A percentile compares a stretch with the other conserved stretches of the same genome.
Evolutionary conservation across 2,329 filamentous ascomycete genomes (phyloP).

Genomic region (Hymenoscyphus scutula): DNA sequence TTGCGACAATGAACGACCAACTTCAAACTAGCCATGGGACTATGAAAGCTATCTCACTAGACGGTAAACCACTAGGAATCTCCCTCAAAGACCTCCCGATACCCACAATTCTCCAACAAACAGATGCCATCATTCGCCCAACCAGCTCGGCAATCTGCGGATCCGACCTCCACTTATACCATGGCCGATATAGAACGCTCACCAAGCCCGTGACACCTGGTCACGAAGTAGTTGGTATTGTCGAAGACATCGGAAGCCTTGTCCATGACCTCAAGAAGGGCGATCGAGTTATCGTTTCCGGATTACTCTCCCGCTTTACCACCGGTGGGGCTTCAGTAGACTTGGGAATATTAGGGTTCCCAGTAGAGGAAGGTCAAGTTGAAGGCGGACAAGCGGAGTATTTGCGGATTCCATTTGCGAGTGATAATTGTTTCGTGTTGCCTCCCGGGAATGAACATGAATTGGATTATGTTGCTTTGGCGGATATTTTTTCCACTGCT

Average conservation of each 20-base stretch:
- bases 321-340: too few species aligned
- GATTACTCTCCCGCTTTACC: too few species aligned
- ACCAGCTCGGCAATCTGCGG: neutral
- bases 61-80: neutral
- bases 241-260: neutral
- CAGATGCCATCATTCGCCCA: neutral
- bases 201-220: neutral
- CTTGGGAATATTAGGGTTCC: too few species aligned
- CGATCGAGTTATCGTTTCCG: neutral
- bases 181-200: neutral
- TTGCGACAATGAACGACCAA: too few species aligned
- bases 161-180: neutral
- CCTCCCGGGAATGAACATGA: neutral
- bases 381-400: conserved; percentile 3
- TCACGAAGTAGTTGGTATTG: neutral
- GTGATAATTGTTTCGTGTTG: neutral
- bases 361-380: neutral
- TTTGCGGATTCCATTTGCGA: neutral
- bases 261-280: neutral
- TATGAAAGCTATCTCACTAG: neutral
- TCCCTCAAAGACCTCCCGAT: neutral
- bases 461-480: conserved; percentile 29
- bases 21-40: neutral
- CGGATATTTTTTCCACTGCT: conserved; percentile 30
- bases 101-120: neutral